phyloP scores from a whole-genome alignment of 257 asterid species.

The Oldenlandia corymbosa region DNA sequence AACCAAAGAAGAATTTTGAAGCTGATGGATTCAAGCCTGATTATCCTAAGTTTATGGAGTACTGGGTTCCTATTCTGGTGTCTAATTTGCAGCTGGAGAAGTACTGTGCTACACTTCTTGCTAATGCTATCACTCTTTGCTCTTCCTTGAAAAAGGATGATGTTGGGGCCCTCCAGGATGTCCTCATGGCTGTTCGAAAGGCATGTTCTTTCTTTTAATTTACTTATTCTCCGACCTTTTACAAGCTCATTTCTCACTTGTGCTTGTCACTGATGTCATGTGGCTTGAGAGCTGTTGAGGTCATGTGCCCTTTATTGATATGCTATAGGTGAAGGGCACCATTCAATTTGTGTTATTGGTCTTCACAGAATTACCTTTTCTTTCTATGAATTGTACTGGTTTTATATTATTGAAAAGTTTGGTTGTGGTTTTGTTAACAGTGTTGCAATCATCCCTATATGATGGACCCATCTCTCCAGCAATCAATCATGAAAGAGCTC shows the following conservation, averaged over 20 bases:
- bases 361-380: neutral
- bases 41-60: slow-evolving; percentile 62
- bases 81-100: slow-evolving; percentile 83
- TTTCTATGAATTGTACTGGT: neutral
- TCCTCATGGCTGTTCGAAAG: slow-evolving; percentile 67
- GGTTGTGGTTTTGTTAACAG: slow-evolving; percentile 35
- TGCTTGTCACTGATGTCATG: neutral
- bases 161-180: slow-evolving; percentile 59
- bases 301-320: neutral
- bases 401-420: neutral
- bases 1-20: slow-evolving; percentile 36
- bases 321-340: neutral
- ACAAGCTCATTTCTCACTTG: neutral
- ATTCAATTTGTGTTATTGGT: neutral
- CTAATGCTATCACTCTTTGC: slow-evolving; percentile 43
- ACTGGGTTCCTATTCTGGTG: slow-evolving; percentile 80
- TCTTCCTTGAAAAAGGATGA: slow-evolving; percentile 49
- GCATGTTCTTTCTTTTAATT: slow-evolving; percentile 38
- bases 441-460: slow-evolving; percentile 88
- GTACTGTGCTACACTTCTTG: slow-evolving; percentile 67
- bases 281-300: neutral
- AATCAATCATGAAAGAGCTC: slow-evolving; percentile 40
- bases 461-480: slow-evolving; percentile 46
- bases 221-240: slow-evolving; percentile 10
- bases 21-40: slow-evolving; percentile 36